Evolutionary conservation across 306 rosid species (phyloP).

Genomic region (Trichosanthes cucumerina): DNA sequence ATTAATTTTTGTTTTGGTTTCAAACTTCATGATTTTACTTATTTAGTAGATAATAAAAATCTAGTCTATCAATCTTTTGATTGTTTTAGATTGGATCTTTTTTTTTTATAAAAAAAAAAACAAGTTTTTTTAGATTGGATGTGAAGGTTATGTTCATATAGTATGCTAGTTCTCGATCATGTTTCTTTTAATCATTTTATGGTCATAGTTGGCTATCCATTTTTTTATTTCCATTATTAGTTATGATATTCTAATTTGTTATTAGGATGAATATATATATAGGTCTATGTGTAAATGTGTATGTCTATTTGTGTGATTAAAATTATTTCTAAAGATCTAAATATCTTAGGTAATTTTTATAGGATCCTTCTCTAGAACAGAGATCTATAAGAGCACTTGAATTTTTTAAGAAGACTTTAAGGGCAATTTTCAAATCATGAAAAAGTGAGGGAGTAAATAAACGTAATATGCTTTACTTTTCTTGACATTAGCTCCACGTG

Average conservation of each 20-base stretch:
- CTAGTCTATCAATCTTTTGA: background rate
- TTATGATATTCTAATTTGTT: background rate
- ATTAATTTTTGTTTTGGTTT: slow-evolving; percentile 17
- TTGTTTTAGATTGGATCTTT: background rate
- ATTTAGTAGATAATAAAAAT: slow-evolving; percentile 3
- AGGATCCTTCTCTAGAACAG: background rate
- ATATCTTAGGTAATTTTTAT: background rate
- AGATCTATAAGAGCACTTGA: background rate
- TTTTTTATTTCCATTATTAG: background rate
- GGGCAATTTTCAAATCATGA: background rate
- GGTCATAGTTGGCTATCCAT: background rate
- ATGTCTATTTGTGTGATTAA: background rate
- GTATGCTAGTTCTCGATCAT: background rate
- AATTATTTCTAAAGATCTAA: background rate
- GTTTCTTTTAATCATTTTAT: background rate
- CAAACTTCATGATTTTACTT: background rate
- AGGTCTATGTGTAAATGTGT: background rate
- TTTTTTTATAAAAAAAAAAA: too few relatives aligned
- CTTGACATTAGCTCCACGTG: background rate
- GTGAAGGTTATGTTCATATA: background rate
- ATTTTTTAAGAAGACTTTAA: background rate
- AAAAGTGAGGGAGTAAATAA: background rate
- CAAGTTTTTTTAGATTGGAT: too few relatives aligned
- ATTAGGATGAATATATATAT: background rate
- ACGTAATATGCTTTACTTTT: background rate